These are phyloP conservation scores for Lactifluus subvellereus DNA, from an alignment of 768 basidiomycete species.

Conservation along the genomic window DNA sequence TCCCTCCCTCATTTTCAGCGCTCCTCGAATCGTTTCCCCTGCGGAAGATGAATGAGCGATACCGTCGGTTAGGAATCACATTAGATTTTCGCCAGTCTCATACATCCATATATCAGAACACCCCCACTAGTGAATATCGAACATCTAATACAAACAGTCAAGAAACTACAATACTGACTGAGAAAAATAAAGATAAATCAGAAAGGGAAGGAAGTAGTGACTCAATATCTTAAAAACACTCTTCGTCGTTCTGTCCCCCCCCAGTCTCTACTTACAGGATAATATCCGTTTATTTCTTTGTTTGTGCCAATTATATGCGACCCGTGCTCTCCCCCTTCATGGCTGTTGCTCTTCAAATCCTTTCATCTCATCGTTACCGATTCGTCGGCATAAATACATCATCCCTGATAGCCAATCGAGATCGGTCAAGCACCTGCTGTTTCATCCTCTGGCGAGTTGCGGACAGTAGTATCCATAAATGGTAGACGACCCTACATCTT, in stretches of 20 bases:
- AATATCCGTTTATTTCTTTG: background rate
- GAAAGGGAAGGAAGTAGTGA: background rate
- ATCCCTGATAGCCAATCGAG: too few species aligned
- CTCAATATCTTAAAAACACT: background rate
- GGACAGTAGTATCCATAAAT: too few species aligned
- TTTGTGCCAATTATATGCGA: constrained; percentile 11
- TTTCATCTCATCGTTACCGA: background rate
- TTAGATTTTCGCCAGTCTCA: background rate
- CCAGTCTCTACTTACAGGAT: constrained; percentile 1
- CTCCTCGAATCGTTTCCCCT: background rate
- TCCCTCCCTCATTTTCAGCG: background rate
- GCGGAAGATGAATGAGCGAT: background rate
- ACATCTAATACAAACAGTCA: background rate
- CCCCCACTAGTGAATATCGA: background rate
- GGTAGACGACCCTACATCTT: too few species aligned
- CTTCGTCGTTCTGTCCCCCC: too few species aligned
- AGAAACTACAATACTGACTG: background rate
- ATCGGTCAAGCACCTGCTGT: too few species aligned
- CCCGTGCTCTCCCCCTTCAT: background rate
- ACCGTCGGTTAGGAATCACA: background rate
- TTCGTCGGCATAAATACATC: too few species aligned
- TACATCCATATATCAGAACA: background rate
- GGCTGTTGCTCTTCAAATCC: background rate
- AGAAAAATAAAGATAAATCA: background rate
- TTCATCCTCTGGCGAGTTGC: too few species aligned